Evolutionary conservation across 225 moss, liverwort and hornwort genomes (phyloP).

Genomic region (Anthoceros angustus): DNA sequence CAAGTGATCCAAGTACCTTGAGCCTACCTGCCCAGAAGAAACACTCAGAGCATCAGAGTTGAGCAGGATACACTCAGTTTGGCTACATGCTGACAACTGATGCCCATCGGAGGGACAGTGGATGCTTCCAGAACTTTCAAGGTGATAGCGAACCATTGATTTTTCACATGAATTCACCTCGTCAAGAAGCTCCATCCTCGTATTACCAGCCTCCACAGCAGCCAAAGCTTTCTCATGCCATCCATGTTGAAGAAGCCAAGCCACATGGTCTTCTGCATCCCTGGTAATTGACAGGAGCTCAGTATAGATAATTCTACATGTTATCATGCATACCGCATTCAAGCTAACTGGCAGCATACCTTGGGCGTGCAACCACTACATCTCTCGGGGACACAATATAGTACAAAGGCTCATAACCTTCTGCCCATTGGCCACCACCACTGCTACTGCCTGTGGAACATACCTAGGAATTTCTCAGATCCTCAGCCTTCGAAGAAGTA

Average conservation of each 20-base stretch:
- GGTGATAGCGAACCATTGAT: not conserved
- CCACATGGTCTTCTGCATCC: constrained; percentile 93
- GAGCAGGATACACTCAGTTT: not conserved
- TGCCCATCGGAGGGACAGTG: not conserved
- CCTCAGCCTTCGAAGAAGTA: not conserved
- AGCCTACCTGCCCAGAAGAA: constrained; percentile 56
- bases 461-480: constrained; percentile 1
- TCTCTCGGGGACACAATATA: constrained; percentile 93
- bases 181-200: constrained; percentile 74
- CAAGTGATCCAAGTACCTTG: constrained; percentile 87
- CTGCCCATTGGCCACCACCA: constrained; percentile 67
- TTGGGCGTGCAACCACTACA: constrained; percentile 87
- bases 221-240: constrained; percentile 82
- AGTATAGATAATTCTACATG: not conserved
- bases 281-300: constrained; percentile 22
- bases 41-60: not conserved
- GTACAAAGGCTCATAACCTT: constrained; percentile 81
- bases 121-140: not conserved
- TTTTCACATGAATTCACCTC: constrained; percentile 34
- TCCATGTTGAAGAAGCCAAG: constrained; percentile 87
- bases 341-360: constrained; percentile 20
- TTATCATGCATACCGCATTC: not conserved
- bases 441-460: constrained; percentile 50
- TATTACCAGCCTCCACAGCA: constrained; percentile 83
- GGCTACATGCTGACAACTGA: too few species aligned